Base-by-base conservation (phyloP, 73 alveolate genomes). In the Paramecium octaurelia region DNA sequence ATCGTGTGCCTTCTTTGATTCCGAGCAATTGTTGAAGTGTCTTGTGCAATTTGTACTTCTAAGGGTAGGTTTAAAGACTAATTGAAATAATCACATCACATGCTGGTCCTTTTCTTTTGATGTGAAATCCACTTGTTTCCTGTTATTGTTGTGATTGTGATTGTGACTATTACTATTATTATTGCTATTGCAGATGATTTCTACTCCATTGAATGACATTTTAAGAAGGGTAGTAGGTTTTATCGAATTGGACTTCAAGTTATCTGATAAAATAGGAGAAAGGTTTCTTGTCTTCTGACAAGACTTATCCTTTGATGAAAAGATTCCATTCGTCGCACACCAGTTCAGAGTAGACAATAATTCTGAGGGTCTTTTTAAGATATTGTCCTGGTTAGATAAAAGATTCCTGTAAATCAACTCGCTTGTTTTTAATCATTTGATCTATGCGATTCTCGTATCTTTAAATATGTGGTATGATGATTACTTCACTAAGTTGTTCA, bases 1-100 rank as follows among this genome's bases (percentile, higher is more conserved):
- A 80, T 80, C 91, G 6, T 23, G 91, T 80, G 3, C 91, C 91
- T 35, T 80, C 91, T 46, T 46, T 80, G 21, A 80, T 80, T 43
- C 91, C 91, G 4, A 80, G 57, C 12, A 80, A 23, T 80, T 40
- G 48, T 80, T 40, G 23, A 11, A 80, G 76, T 21, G 91, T 20
- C 46, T 80, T 80, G 21, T 80, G 36, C 8, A 80, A 80, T 23
- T 80, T 80, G 12, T 43, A 80, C 29, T 80, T 80, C 27, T 80
- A 80, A 2, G 91, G 91, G 23, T 44, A 46, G n/a, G 91, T 44
- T 42, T 80, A n/a, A 3, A 48, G 38, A 18, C 57, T 21, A 0
- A 80, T 43, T 6, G 69, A 31, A 12, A 80, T 80, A 23, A 46
- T 46, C 4, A 80, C 75, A 80, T 80, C 91, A 44, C 76, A 80